A percentile compares a stretch with the other conserved stretches of the same genome.
phyloP scores from a whole-genome alignment of 2,329 filamentous ascomycete species.

The Hypoxylon sp. region DNA sequence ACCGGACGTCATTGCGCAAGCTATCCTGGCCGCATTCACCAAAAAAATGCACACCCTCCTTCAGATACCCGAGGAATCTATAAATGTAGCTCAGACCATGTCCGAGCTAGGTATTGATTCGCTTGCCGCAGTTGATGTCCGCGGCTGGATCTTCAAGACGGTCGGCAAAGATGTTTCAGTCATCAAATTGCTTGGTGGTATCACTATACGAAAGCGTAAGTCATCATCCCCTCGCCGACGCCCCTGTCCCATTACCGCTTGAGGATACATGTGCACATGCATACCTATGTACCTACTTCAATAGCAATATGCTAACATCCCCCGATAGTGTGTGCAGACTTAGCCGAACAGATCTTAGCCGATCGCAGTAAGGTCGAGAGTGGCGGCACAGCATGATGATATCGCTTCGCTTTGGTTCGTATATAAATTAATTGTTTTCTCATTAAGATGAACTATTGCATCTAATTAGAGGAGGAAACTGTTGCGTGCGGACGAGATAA shows the following conservation, averaged over 20 bases:
- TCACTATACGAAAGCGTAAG: slow-evolving; percentile 49
- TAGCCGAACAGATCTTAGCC: slow-evolving; percentile 32
- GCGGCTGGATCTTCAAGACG: slow-evolving; percentile 56
- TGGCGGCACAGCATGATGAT: not conserved
- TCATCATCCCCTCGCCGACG: not conserved
- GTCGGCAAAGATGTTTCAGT: slow-evolving; percentile 54
- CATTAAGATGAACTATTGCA: not conserved
- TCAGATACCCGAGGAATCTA: slow-evolving; percentile 50
- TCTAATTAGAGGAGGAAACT: no score
- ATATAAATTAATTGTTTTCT: not conserved
- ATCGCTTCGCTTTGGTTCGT: not conserved
- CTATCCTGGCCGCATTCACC: slow-evolving; percentile 52
- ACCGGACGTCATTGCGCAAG: slow-evolving; percentile 44
- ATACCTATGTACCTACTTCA: not conserved
- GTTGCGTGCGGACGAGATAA: no score
- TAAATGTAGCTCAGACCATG: slow-evolving; percentile 54
- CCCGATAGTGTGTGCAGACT: slow-evolving; percentile 31
- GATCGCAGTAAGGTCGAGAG: slow-evolving; percentile 12
- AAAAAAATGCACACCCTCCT: slow-evolving; percentile 53
- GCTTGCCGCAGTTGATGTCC: slow-evolving; percentile 59
- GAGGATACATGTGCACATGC: not conserved
- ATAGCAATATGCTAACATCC: slow-evolving; percentile 9
- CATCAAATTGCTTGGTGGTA: slow-evolving; percentile 53
- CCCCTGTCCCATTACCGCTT: not conserved
- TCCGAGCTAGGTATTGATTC: slow-evolving; percentile 60